A percentile compares a stretch with the other conserved stretches of the same genome.
Conservation (phyloP, 345 rosid genomes). For the Boechera retrofracta region DNA sequence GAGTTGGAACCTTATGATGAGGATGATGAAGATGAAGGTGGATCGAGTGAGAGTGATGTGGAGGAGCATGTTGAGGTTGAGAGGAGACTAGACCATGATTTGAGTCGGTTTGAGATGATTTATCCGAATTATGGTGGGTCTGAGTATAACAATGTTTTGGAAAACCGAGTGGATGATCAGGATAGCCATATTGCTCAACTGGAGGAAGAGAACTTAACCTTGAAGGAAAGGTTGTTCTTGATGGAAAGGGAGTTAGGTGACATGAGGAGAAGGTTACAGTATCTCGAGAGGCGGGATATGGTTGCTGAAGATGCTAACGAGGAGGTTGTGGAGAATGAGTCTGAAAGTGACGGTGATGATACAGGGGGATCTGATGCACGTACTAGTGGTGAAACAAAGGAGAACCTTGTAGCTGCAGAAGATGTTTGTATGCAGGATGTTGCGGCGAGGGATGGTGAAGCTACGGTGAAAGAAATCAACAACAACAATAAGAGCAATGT, state of each 20-base stretch:
- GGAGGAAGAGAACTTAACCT: constrained; percentile 92
- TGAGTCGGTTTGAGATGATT: constrained; percentile 97
- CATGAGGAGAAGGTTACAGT: constrained; percentile 84
- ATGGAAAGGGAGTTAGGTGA: constrained; percentile 93
- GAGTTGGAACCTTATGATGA: constrained; percentile 63
- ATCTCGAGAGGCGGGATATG: constrained; percentile 71
- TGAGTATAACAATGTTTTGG: constrained; percentile 77
- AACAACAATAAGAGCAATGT: background rate
- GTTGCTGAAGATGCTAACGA: constrained; percentile 64
- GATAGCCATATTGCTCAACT: constrained; percentile 87
- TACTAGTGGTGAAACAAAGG: constrained; percentile 43
- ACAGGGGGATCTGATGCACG: constrained; percentile 67
- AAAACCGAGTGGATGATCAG: constrained; percentile 94
- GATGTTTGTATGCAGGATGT: constrained; percentile 53
- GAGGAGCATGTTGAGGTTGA: constrained; percentile 97
- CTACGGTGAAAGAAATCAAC: constrained; percentile 27
- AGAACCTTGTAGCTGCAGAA: constrained; percentile 38
- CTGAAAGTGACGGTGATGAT: constrained; percentile 69
- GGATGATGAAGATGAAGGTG: constrained; percentile 92
- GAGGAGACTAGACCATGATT: constrained; percentile 94
- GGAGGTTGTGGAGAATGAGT: constrained; percentile 68
- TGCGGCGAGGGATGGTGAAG: constrained; percentile 31
- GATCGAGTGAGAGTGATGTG: constrained; percentile 94
- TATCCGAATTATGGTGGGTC: constrained; percentile 67
- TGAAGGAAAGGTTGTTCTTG: constrained; percentile 88